Evolutionary conservation across 2,329 filamentous ascomycete species (phyloP), one percentile per base, ranked within the genome.

Genomic region (Cytospora schulzeri): DNA sequence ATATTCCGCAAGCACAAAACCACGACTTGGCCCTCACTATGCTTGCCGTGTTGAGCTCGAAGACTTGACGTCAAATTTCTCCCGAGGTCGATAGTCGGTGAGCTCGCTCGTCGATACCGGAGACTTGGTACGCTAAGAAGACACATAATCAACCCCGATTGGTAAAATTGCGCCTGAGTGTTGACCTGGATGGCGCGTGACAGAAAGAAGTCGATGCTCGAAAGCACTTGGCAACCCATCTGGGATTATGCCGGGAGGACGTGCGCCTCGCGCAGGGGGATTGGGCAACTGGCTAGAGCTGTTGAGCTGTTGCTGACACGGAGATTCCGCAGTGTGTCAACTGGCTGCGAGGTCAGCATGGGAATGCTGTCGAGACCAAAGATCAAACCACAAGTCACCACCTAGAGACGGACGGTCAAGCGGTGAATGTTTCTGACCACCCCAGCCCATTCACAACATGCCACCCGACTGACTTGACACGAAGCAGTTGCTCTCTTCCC

Each of bases 221-320:
- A 17, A 51, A 17, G 26, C 45, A 15, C 57, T 50, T 26, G 41
- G 57, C 41, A 59, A 38, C n/a, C n/a, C 57, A 31, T 26, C 57
- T 33, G 57, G 41, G 57, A 51, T 35, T 15, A 33, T 58, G 56
- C 41, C 38, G 41, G 35, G 55, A 48, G 55, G 35, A 45, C 35
- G 17, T 29, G 38, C 19, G 48, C 41, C 56, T 22, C 48, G 56
- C 22, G 26, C 29, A 33, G 41, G 38, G 55, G 45, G 29, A 8
- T 22, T n/a, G n/a, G 41, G 41, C n/a, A 45, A n/a, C 41, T n/a
- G 8, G 22, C 19, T 12, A 45, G 17, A 19, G 17, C n/a, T 45
- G 17, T 19, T 45, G 19, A 19, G 41, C 19, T 45, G 45, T 48
- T 48, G 22, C n/a, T 48, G 45, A 48, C 45, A 48, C n/a, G 45